phyloP scores from a whole-genome alignment of 2,329 filamentous ascomycete species.

The Penicillium sp. region DNA sequence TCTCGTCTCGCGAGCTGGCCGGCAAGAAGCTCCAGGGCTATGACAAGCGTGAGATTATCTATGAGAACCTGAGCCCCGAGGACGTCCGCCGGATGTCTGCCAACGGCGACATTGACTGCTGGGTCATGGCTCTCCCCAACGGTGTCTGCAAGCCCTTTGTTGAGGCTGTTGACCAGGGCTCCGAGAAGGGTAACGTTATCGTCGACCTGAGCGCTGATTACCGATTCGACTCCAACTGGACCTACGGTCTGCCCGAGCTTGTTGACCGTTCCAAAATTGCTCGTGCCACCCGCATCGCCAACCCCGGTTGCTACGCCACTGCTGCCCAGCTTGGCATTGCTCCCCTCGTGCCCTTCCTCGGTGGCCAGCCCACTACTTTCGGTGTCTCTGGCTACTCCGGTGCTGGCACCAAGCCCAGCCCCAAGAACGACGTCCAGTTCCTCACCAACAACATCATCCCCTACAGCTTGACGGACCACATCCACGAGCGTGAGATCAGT shows the following conservation, averaged over 20 bases:
- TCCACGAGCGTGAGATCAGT: conserved; percentile 91
- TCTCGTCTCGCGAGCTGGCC: conserved; percentile 88
- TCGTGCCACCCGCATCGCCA: conserved; percentile 78
- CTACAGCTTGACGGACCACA: conserved; percentile 89
- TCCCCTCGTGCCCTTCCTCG: conserved; percentile 75
- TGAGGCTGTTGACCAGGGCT: conserved; percentile 76
- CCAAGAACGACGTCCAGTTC: conserved; percentile 86
- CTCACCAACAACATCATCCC: conserved; percentile 87
- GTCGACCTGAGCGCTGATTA: conserved; percentile 97
- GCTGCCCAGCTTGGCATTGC: conserved; percentile 87
- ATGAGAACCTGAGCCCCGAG: conserved; percentile 85
- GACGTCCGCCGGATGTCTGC: conserved; percentile 84
- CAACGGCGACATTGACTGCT: conserved; percentile 84
- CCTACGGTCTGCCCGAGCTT: conserved; percentile 87
- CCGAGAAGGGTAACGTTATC: conserved; percentile 71
- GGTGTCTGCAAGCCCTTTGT: conserved; percentile 93
- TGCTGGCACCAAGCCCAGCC: conserved; percentile 88
- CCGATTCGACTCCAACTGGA: conserved; percentile 82
- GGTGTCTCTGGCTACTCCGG: conserved; percentile 94
- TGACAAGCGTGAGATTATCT: conserved; percentile 85
- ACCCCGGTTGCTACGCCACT: conserved; percentile 95
- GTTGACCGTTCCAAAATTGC: conserved; percentile 75
- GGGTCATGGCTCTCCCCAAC: conserved; percentile 97
- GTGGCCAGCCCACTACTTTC: conserved; percentile 78
- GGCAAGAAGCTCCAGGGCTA: conserved; percentile 89